phyloP scores from a whole-genome alignment of 805 yeast species.

The Yarrowia hollandica region DNA sequence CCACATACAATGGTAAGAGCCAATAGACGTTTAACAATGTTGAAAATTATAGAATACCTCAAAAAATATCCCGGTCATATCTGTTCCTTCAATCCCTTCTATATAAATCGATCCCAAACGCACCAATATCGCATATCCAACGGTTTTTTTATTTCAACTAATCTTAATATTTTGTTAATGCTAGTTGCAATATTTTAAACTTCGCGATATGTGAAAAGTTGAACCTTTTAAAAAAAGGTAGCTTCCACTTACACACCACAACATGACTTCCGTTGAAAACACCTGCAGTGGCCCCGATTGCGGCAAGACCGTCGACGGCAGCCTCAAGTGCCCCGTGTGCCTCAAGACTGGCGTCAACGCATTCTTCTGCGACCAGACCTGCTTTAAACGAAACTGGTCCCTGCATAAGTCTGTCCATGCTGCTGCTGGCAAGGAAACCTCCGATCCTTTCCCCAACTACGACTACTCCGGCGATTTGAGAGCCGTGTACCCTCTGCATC shows the following conservation, averaged over 20 bases:
- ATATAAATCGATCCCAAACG: too few species aligned
- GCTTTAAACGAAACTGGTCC: constrained; percentile 64
- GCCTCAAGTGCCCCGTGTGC: constrained; percentile 91
- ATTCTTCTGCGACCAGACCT: constrained; percentile 77
- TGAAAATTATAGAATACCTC: too few species aligned
- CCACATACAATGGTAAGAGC: too few species aligned
- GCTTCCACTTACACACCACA: not conserved
- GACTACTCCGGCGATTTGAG: constrained; percentile 71
- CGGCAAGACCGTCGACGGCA: constrained; percentile 68
- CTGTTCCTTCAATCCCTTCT: too few species aligned
- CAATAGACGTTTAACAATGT: too few species aligned
- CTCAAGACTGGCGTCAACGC: constrained; percentile 64
- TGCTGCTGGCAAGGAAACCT: constrained; percentile 51
- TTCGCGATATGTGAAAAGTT: not conserved
- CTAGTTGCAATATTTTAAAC: too few species aligned
- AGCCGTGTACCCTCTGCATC: constrained; percentile 79
- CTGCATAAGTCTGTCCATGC: constrained; percentile 73
- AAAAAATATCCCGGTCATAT: too few species aligned
- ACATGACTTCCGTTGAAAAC: constrained; percentile 31
- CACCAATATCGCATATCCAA: too few species aligned
- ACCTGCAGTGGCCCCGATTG: constrained; percentile 78
- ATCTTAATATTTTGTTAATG: too few species aligned
- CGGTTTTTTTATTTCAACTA: too few species aligned
- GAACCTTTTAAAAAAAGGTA: too few species aligned
- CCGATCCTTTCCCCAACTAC: constrained; percentile 84